Percentiles rank a stretch among this genome's conserved stretches.
Conservation (phyloP, 257 asterid genomes). For the Gynochthodes officinalis region DNA sequence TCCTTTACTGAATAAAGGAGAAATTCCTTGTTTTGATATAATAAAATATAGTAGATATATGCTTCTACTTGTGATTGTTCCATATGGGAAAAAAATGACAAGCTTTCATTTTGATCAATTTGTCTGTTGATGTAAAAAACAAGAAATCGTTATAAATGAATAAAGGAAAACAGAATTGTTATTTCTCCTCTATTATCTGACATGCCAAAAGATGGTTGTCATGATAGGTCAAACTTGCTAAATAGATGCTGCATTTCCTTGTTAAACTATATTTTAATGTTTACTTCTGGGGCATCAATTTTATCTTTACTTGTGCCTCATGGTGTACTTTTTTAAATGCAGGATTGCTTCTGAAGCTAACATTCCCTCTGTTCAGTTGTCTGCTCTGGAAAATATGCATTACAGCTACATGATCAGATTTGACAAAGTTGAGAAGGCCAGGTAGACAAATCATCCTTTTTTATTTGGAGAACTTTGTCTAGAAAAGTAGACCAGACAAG, state of each 20-base stretch:
- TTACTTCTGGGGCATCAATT: constrained; percentile 10
- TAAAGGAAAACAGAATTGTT: background rate
- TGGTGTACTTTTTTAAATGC: constrained; percentile 26
- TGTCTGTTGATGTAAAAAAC: background rate
- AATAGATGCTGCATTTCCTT: background rate
- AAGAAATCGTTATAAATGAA: background rate
- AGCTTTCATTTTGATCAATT: background rate
- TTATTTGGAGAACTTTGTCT: too few relatives aligned
- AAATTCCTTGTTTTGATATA: background rate
- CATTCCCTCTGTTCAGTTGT: constrained; percentile 54
- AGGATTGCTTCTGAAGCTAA: constrained; percentile 74
- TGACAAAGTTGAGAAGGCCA: constrained; percentile 76
- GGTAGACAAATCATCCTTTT: constrained; percentile 39
- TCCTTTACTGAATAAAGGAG: background rate
- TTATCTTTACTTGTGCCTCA: constrained; percentile 25
- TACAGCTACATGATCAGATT: constrained; percentile 93
- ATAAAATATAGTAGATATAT: background rate
- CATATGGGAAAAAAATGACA: background rate
- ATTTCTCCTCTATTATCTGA: background rate
- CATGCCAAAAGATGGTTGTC: background rate
- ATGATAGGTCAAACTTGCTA: background rate
- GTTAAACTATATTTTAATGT: background rate
- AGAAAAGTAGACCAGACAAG: too few relatives aligned
- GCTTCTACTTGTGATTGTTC: background rate
- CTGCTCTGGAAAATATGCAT: constrained; percentile 94